A percentile compares a stretch with the other conserved stretches of the same genome.
These are phyloP conservation scores for Plantago rigida DNA, from an alignment of 305 asterid species.

Conservation along the genomic window DNA sequence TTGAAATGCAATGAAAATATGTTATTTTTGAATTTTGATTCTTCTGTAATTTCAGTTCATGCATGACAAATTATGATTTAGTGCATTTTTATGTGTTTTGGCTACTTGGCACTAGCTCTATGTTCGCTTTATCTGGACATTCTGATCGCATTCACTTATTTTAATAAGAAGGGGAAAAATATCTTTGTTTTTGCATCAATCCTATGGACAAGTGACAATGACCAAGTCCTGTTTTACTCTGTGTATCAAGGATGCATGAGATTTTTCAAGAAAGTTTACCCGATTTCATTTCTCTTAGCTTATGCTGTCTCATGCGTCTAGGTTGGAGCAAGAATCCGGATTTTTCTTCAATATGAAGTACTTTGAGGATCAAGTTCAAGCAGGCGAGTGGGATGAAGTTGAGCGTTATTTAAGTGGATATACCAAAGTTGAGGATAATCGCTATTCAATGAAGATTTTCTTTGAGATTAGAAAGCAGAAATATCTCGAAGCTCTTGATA, in stretches of 20 bases:
- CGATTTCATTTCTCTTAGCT: conserved; percentile 14
- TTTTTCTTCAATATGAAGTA: conserved; percentile 48
- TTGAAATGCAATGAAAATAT: background rate
- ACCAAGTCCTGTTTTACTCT: background rate
- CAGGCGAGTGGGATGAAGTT: conserved; percentile 56
- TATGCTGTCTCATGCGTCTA: conserved; percentile 19
- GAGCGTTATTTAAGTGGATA: conserved; percentile 45
- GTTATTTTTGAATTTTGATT: conserved; percentile 12
- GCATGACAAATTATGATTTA: background rate
- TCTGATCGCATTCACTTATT: background rate
- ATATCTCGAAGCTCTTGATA: conserved; percentile 53
- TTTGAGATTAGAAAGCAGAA: conserved; percentile 53
- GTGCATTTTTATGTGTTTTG: background rate
- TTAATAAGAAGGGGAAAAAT: background rate
- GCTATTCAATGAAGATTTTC: conserved; percentile 48
- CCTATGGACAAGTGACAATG: background rate
- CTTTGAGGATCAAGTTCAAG: conserved; percentile 48
- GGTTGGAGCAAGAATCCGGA: conserved; percentile 53
- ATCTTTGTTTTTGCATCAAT: background rate
- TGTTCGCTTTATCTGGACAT: conserved; percentile 5
- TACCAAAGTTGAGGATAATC: conserved; percentile 47
- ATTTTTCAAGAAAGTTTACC: conserved; percentile 1
- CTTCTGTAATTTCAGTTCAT: background rate
- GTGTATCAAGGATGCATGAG: background rate
- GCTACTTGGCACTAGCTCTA: background rate